phyloP scores from a whole-genome alignment of 2,329 filamentous ascomycete genomes.

The Colletotrichum gigasporum region DNA sequence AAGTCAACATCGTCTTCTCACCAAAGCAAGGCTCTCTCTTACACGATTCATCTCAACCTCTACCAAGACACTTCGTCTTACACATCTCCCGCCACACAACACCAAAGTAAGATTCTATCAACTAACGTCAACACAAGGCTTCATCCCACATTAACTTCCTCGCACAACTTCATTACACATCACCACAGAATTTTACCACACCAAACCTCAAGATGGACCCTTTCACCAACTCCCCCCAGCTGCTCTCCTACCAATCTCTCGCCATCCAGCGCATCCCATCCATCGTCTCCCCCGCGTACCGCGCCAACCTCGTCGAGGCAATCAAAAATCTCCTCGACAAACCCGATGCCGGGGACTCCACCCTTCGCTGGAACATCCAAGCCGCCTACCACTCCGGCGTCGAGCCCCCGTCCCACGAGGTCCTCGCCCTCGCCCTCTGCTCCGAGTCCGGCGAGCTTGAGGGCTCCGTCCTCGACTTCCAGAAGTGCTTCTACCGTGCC shows the following conservation, averaged over 20 bases:
- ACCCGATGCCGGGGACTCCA: not conserved
- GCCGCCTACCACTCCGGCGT: not conserved
- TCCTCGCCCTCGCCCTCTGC: constrained; percentile 15
- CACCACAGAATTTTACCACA: too few species aligned
- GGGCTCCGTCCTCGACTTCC: not conserved
- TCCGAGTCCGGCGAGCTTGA: constrained; percentile 11
- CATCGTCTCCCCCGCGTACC: not conserved
- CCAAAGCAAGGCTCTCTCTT: too few species aligned
- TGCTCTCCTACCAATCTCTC: not conserved
- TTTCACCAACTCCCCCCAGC: not conserved
- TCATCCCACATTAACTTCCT: not conserved
- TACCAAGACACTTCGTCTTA: too few species aligned
- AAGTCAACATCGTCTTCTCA: too few species aligned
- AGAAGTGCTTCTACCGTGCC: constrained; percentile 5
- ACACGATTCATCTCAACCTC: too few species aligned
- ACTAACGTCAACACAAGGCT: too few species aligned
- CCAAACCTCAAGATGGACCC: not conserved
- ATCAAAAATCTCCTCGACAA: not conserved
- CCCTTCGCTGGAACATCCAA: constrained; percentile 6
- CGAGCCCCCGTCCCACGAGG: constrained; percentile 7
- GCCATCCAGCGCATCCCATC: constrained; percentile 7
- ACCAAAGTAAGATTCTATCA: too few species aligned
- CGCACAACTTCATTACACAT: not conserved
- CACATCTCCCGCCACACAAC: too few species aligned
- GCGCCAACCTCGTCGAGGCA: not conserved